phyloP scores from a whole-genome alignment of 2,329 filamentous ascomycete genomes.

The Coniochaeta pulveracea region DNA sequence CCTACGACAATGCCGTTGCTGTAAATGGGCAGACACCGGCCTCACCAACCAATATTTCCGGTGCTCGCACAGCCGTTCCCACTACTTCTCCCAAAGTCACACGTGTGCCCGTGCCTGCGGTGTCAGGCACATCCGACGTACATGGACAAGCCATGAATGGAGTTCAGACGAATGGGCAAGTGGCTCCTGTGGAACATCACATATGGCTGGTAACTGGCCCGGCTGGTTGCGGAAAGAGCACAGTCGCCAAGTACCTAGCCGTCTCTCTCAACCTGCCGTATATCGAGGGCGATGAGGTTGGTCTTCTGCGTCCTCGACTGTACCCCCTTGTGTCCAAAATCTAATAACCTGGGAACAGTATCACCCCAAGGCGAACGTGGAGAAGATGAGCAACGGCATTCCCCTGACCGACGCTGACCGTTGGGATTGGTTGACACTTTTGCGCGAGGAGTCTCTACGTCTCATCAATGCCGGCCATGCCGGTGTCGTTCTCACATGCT shows the following conservation, averaged over 20 bases:
- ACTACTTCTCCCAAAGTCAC: constrained; percentile 16
- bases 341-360: constrained; percentile 38
- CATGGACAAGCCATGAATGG: constrained; percentile 16
- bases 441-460: constrained; percentile 57
- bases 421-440: constrained; percentile 88
- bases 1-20: constrained; percentile 34
- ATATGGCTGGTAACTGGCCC: constrained; percentile 76
- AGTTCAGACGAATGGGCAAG: constrained; percentile 17
- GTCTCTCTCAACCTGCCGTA: constrained; percentile 54
- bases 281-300: constrained; percentile 68
- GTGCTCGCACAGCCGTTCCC: constrained; percentile 14
- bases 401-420: constrained; percentile 87
- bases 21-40: constrained; percentile 26
- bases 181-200: constrained; percentile 39
- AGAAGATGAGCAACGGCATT: constrained; percentile 79
- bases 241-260: constrained; percentile 56
- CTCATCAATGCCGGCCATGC: constrained; percentile 43
- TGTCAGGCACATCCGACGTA: constrained; percentile 7
- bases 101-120: constrained; percentile 7
- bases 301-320: constrained; percentile 20
- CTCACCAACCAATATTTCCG: constrained; percentile 15
- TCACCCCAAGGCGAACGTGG: constrained; percentile 66
- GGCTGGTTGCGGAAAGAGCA: constrained; percentile 71
- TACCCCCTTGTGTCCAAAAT: neutral
- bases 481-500: constrained; percentile 92